Evolutionary conservation across 768 basidiomycete genomes (phyloP).

Genomic region (Amylocystis lapponica): DNA sequence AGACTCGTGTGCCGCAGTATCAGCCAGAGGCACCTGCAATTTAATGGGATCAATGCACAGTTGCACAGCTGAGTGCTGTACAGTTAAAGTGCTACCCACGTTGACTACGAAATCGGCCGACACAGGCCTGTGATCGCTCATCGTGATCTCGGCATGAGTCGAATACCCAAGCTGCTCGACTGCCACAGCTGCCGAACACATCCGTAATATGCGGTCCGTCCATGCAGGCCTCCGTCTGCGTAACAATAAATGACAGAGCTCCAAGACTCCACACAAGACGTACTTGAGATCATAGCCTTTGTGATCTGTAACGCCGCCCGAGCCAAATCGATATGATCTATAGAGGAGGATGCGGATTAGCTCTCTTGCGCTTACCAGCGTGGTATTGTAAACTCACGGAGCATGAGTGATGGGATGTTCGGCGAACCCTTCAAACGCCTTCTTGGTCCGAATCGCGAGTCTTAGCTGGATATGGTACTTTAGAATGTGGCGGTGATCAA

Average conservation of each 20-base stretch:
- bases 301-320: slow-evolving; percentile 43
- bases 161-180: slow-evolving; percentile 51
- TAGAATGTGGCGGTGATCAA: neutral
- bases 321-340: slow-evolving; percentile 71
- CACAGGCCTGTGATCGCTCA: slow-evolving; percentile 82
- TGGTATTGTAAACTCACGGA: slow-evolving; percentile 61
- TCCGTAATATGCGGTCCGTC: slow-evolving; percentile 76
- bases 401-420: slow-evolving; percentile 53
- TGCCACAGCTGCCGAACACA: slow-evolving; percentile 32
- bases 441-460: slow-evolving; percentile 38
- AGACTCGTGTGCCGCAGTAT: slow-evolving; percentile 33
- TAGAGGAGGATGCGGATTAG: too few relatives aligned
- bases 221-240: slow-evolving; percentile 75
- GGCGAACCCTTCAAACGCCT: slow-evolving; percentile 56
- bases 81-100: slow-evolving; percentile 31
- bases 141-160: slow-evolving; percentile 56
- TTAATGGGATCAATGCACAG: neutral
- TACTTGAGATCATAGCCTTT: slow-evolving; percentile 72
- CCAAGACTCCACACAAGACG: slow-evolving; percentile 7
- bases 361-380: too few relatives aligned
- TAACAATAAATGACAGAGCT: neutral
- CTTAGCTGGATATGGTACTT: too few relatives aligned
- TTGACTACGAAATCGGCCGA: slow-evolving; percentile 60
- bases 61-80: neutral
- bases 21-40: slow-evolving; percentile 37